Evolutionary conservation across 2,329 filamentous ascomycete genomes (phyloP), one percentile per base, ranked within the genome.

Genomic region (Lachnellula cervina): DNA sequence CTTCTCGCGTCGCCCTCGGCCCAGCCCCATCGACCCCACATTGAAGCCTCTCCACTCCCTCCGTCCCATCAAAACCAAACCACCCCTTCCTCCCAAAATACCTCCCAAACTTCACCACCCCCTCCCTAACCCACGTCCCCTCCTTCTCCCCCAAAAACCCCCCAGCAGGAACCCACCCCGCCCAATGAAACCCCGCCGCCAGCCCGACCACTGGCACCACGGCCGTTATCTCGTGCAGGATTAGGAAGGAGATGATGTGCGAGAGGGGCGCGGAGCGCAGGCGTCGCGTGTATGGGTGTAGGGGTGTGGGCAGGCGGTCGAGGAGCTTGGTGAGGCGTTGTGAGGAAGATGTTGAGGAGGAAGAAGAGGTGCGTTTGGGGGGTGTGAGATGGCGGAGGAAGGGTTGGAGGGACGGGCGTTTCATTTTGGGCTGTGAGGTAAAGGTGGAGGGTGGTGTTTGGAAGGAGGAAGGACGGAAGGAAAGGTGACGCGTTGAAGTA

Each of bases 221-320:
- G 9, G 94, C 93, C 0, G 94, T 97, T 45, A 97, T 70, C 72
- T 99, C 94, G 75, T 99, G 94, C 0, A 99, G 80, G 40, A 97
- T 76, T 11, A 97, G 77, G 71, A 99, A 99, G 0, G 93, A 86
- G 1, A 87, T 83, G 43, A 96, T 78, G 73, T 97, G 90, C 1
- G 89, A 89, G 45, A 91, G 72, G 0, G 94, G 94, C 0, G 91
- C 91, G 54, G 81, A 78, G 55, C 86, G 82, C 3, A 99, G 81
- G 0, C 84, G 83, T 1, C 76, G 72, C 0, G 89, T 86, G 74
- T 91, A 89, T 51, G 76, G 79, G 55, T 82, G 87, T 13, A 95
- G 78, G 58, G 84, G 86, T 4, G 68, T 74, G 2, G 90, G 90
- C 38, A 69, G 59, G 6, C 64, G 66, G 25, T 52, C n/a, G 23